These are phyloP conservation scores for Paulownia fortunei DNA, from an alignment of 257 asterid genomes.

Conservation along the genomic window DNA sequence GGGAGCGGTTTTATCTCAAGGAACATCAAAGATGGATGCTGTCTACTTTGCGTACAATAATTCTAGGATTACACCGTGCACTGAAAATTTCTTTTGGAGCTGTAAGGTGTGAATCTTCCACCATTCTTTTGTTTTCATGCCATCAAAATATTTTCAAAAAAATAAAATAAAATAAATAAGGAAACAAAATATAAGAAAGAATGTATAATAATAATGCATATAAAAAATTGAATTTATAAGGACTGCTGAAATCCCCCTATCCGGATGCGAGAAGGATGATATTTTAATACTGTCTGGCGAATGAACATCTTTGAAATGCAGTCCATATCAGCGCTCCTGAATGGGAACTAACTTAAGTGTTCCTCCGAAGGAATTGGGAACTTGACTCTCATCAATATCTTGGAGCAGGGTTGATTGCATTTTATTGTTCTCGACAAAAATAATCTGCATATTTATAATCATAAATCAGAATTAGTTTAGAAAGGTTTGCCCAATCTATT, in stretches of 20 bases:
- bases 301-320: background rate
- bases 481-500: no score
- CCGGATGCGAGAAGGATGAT: no score
- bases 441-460: slow-evolving; percentile 52
- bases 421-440: slow-evolving; percentile 73
- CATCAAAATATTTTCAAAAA: background rate
- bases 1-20: no score
- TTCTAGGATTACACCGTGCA: no score
- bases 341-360: slow-evolving; percentile 68
- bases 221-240: no score
- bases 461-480: background rate
- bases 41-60: no score
- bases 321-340: slow-evolving; percentile 61
- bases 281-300: background rate
- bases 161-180: no score
- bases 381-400: slow-evolving; percentile 64
- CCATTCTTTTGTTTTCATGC: background rate
- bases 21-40: background rate
- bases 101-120: background rate
- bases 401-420: slow-evolving; percentile 55
- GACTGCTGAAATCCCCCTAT: no score
- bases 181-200: background rate
- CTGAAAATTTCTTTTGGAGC: no score
- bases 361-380: slow-evolving; percentile 73
- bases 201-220: background rate